Percentiles rank a stretch among this genome's conserved stretches.
Conservation (phyloP, 148 eudicot genomes). For the Camellia japonica region DNA sequence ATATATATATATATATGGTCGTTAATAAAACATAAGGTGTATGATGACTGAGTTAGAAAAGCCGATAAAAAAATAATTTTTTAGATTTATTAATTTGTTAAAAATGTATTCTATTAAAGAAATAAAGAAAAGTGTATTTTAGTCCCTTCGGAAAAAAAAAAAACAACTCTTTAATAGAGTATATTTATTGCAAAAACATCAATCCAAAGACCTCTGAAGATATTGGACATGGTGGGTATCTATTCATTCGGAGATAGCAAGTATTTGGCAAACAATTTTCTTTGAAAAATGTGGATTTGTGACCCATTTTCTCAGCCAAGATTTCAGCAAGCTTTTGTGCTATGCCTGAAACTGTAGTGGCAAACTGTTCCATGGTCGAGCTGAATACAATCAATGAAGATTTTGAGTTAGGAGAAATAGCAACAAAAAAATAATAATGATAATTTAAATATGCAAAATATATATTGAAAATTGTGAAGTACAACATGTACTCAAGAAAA, state of each 20-base stretch:
- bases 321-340: conserved; percentile 62
- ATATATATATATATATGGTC: too few relatives aligned
- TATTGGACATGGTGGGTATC: conserved; percentile 78
- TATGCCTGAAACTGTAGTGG: conserved; percentile 43
- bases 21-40: too few relatives aligned
- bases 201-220: conserved; percentile 51
- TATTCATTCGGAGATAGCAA: conserved; percentile 75
- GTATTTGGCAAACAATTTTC: conserved; percentile 59
- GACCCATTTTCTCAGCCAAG: conserved; percentile 54
- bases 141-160: too few relatives aligned
- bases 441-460: neutral
- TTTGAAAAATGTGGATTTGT: conserved; percentile 36
- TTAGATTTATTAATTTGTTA: too few relatives aligned
- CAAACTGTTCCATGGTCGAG: conserved; percentile 60
- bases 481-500: too few relatives aligned
- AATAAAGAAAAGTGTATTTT: too few relatives aligned
- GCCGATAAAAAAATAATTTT: too few relatives aligned
- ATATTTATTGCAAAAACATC: conserved; percentile 18
- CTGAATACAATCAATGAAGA: conserved; percentile 25
- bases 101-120: too few relatives aligned
- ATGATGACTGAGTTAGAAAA: too few relatives aligned
- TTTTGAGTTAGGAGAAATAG: neutral
- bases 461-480: too few relatives aligned
- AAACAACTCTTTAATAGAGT: too few relatives aligned
- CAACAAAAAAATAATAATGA: neutral